Percentiles rank a stretch among this genome's conserved stretches.
Evolutionary conservation across 768 basidiomycete species (phyloP).

Genomic region (Boletellus ananas): DNA sequence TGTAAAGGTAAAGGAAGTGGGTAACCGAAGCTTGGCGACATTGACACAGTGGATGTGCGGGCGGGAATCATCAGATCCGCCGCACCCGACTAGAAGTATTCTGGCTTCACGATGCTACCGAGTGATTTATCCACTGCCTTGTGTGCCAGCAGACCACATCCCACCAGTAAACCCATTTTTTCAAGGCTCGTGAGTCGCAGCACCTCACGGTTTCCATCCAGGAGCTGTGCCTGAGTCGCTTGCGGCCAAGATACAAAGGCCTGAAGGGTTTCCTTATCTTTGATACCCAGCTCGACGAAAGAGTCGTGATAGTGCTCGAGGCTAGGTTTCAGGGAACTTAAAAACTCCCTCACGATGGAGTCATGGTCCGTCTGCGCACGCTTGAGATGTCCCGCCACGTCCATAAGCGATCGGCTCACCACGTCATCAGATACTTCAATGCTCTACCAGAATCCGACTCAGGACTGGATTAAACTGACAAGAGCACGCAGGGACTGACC

Average conservation of each 20-base stretch:
- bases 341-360: constrained; percentile 9
- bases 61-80: neutral
- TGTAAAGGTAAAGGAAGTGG: constrained; percentile 3
- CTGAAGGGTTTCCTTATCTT: constrained; percentile 16
- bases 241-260: constrained; percentile 25
- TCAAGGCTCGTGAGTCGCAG: constrained; percentile 24
- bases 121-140: constrained; percentile 1
- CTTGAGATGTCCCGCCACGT: neutral
- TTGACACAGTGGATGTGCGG: neutral
- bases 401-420: constrained; percentile 7
- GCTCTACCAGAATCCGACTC: neutral
- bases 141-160: constrained; percentile 4
- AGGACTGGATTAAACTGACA: neutral
- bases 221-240: constrained; percentile 9
- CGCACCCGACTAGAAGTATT: neutral
- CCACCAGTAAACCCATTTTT: constrained; percentile 13
- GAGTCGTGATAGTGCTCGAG: constrained; percentile 18
- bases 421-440: neutral
- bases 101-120: neutral
- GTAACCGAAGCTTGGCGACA: constrained; percentile 1
- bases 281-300: constrained; percentile 22
- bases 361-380: neutral
- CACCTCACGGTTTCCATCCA: constrained; percentile 8
- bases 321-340: constrained; percentile 19
- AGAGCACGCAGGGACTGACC: neutral